Base-by-base conservation (phyloP, 148 eudicot species). In the Agrostemma githago region DNA sequence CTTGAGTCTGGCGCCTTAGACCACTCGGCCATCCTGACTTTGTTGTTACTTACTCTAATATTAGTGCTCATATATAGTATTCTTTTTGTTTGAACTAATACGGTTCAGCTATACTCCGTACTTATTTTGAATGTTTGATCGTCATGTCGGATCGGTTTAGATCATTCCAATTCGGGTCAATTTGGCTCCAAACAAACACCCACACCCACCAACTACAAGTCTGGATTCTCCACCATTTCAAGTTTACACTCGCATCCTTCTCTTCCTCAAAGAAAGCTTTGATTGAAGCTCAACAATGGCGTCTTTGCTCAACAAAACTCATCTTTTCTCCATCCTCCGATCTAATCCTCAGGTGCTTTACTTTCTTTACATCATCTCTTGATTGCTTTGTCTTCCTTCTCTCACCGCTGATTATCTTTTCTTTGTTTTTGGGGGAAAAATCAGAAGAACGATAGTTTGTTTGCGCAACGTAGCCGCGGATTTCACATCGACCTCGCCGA, bases 401-500 rank as follows among this genome's bases (percentile, higher is more conserved):
- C 16, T 66, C 21, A 41, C 1, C 16, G 16, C 10, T 66, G 0
- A 66, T 34, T 39, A 15, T 62, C 44, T 58, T 65, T 65, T 15
- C 77, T 72, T 40, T 3, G 12, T 59, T 19, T 62, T 5, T 42
- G 21, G n/a, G n/a, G 6, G 39, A 14, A 40, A 48, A 53, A 2
- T 21, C 78, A 86, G 92, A 84, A 71, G 74, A 59, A 67, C 9
- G 82, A 80, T 61, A 86, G 43, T 77, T 81, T 84, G 7, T 53
- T 85, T n/a, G 77, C 75, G 70, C 76, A 66, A 21, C 79, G 83
- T 3, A 83, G 79, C 48, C 87, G 96, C 21, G 88, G 84, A 5
- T 79, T 79, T 62, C 98, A 87, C 79, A 64, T 87, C 54, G 89
- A 90, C 64, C 90, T 87, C 6, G 98, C 92, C 19, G 74, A 85